Evolutionary conservation across 805 yeast species (phyloP), one percentile per base, ranked within the genome.

Genomic region (Kluyveromyces wickerhamii): DNA sequence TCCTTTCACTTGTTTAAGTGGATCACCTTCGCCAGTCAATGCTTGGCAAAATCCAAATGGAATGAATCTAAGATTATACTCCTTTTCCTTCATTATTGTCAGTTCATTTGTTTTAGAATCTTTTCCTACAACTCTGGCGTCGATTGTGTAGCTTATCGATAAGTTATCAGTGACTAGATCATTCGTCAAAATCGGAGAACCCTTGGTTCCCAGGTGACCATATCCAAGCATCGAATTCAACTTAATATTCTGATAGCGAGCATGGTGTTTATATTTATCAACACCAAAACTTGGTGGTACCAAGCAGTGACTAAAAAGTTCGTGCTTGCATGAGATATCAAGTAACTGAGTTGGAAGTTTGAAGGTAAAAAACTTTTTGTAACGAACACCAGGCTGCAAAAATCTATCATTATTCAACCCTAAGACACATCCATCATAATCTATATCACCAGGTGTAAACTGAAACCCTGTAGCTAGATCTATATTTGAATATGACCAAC

Each of bases 351-450:
- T 57, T 1, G 83, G 83, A 33, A 76, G 65, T 49, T 67, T 73
- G 53, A 76, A 76, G 27, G 72, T 69, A 52, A 76, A 72, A 42
- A 66, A 72, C 48, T 76, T 76, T 47, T 74, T 74, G 45, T 76
- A 74, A 42, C 62, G 68, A 7, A 60, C 57, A 19, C 64, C 51
- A 2, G 80, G 77, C 36, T 62, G 62, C 23, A 76, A 53, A 1
- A 69, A 54, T 43, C 81, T 51, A 35, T 64, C 66, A 41, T 66
- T 56, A 7, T 71, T 71, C 13, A 76, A 50, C 0, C 80, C 81
- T 29, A 74, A 42, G n/a, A 41, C 34, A 19, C 66, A 57, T 3
- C 71, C 70, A 45, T 75, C 80, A 29, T 43, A 47, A 48, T 74
- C 82, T 5, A 42, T 48, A 9, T 67, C 58, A 21, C 62, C 68